Base-by-base conservation (phyloP, 169 alveolate species). In the Cystoisospora suis region DNA sequence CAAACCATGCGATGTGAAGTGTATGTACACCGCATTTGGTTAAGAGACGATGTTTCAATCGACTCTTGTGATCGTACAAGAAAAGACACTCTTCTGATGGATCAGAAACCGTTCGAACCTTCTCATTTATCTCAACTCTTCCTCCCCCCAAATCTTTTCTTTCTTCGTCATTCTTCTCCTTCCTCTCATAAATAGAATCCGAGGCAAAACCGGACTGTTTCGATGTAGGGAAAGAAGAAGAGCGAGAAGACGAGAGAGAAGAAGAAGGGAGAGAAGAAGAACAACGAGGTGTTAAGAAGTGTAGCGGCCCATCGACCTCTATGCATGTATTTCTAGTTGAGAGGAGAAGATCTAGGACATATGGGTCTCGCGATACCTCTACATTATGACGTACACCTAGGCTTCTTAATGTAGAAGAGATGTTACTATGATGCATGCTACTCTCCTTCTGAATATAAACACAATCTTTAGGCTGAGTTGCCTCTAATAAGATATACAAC, bases 301-400 rank as follows among this genome's bases (percentile, higher is more conserved):
- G 91, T 15, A 49, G 34, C 59, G 91, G 91, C 29, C 91, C 91
- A 59, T 86, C 91, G 23, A 86, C 40, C 27, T 86, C 91, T 17
- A 86, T 32, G 53, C 79, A 20, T 34, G 36, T 53, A 42, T 32
- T 42, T n/a, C 9, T 27, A 5, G n/a, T 40, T 17, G 29, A n/a
- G 75, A 86, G 86, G 56, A 65, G 49, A 47, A 86, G 17, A 46
- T 86, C 91, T 1, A 80, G 56, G 29, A 17, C 65, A 42, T 69
- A 86, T 0, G 86, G 86, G n/a, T 86, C 91, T n/a, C 12, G 56
- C 12, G 59, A 27, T 3, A 49, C 56, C 36, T 86, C 91, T 32
- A 17, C 45, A 27, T 45, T 34, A 6, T 34, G 75, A 38, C 34
- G 9, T 53, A 86, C 38, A 29, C 91, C 91, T 2, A 86, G 86